phyloP scores from a whole-genome alignment of 441 rosid genomes.

The Erodium texanum region DNA sequence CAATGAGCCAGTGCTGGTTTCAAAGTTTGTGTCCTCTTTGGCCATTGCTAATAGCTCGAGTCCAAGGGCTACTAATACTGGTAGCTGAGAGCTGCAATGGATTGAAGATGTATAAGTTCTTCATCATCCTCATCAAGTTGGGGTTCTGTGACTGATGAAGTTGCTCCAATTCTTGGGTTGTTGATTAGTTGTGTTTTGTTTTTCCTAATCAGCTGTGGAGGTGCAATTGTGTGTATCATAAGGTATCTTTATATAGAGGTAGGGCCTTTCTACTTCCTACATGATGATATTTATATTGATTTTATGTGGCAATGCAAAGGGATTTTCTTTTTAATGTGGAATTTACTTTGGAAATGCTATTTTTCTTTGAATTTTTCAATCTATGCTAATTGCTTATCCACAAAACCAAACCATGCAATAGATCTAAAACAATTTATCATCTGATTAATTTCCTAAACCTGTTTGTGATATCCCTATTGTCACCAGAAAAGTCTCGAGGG shows the following conservation, averaged over 20 bases:
- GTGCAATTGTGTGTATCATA: slow-evolving; percentile 39
- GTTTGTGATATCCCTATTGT: no score
- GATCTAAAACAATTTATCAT: no score
- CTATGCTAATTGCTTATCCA: no score
- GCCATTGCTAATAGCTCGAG: slow-evolving; percentile 35
- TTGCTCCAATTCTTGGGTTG: slow-evolving; percentile 11
- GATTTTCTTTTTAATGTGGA: background rate
- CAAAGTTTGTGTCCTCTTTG: slow-evolving; percentile 42
- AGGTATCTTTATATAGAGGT: slow-evolving; percentile 27
- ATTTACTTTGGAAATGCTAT: no score
- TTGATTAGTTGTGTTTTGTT: slow-evolving; percentile 5
- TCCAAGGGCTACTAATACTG: slow-evolving; percentile 31
- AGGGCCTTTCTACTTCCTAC: slow-evolving; percentile 23
- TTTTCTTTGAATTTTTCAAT: no score
- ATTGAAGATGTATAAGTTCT: slow-evolving; percentile 13
- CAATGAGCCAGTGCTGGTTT: slow-evolving; percentile 53
- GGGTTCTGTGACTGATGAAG: no score
- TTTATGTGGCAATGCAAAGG: slow-evolving; percentile 30
- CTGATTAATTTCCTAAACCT: no score
- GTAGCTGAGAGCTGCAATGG: slow-evolving; percentile 32
- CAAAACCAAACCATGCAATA: no score
- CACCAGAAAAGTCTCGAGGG: no score
- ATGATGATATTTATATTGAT: slow-evolving; percentile 22
- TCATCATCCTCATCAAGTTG: background rate
- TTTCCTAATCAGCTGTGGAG: slow-evolving; percentile 19